Conservation (phyloP, 768 basidiomycete species). For the Neoboletus magnificus region DNA sequence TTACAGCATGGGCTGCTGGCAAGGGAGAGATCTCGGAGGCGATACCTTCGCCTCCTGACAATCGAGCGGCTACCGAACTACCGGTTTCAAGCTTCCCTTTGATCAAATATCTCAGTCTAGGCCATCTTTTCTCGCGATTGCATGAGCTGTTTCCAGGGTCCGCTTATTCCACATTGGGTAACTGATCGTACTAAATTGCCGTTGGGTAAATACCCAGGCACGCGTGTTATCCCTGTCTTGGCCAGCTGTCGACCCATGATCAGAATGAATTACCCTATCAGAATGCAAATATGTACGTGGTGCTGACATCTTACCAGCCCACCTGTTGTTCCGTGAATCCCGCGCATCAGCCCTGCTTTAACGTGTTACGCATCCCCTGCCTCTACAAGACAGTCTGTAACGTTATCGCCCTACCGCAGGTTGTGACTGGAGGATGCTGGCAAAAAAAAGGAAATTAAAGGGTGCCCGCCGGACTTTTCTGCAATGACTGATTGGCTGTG, state of each 20-base stretch:
- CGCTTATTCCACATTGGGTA: conserved; percentile 25
- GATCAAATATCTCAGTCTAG: conserved; percentile 29
- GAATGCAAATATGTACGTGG: conserved; percentile 24
- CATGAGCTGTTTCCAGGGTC: conserved; percentile 32
- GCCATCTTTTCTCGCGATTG: conserved; percentile 26
- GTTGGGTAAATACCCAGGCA: conserved; percentile 21
- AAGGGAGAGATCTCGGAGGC: conserved; percentile 33
- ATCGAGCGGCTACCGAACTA: conserved; percentile 30
- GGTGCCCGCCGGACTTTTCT: not conserved
- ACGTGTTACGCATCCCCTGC: conserved; percentile 8
- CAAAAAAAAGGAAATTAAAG: not conserved
- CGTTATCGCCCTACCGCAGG: not conserved
- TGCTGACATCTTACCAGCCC: conserved; percentile 13
- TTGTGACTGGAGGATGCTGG: not conserved
- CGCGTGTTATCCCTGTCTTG: conserved; percentile 22
- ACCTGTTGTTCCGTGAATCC: conserved; percentile 22
- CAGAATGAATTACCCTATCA: conserved; percentile 25
- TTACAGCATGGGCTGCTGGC: conserved; percentile 31
- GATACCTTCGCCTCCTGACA: conserved; percentile 32
- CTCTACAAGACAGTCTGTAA: not conserved
- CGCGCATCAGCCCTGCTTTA: conserved; percentile 19
- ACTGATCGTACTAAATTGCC: conserved; percentile 26
- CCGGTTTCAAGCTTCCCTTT: conserved; percentile 29
- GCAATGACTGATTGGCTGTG: not conserved
- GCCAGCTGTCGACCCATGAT: conserved; percentile 7